Conservation (phyloP, 164 flowering plant species). For the Tetrastigma voinierianum region DNA sequence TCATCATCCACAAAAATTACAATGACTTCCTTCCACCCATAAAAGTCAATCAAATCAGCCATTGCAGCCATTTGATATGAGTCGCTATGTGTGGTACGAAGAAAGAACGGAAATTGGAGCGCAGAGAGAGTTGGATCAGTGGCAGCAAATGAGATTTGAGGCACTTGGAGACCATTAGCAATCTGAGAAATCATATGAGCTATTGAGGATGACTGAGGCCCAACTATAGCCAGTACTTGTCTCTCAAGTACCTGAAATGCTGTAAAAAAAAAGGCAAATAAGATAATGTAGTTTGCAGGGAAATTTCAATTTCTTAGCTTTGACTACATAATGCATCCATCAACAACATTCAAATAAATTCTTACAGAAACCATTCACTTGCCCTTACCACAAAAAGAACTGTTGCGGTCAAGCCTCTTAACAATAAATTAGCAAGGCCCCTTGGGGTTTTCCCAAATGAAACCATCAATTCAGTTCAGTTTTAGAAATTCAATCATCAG, state of each 20-base stretch:
- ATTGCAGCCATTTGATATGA: constrained; percentile 74
- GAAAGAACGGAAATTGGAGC: constrained; percentile 68
- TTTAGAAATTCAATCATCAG: too few species aligned
- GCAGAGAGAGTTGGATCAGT: constrained; percentile 87
- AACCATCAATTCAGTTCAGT: too few species aligned
- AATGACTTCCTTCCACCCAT: constrained; percentile 66
- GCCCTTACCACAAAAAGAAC: too few species aligned
- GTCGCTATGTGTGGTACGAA: constrained; percentile 64
- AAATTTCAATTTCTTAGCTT: background rate
- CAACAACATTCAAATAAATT: background rate
- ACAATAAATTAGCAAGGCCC: too few species aligned
- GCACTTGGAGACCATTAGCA: constrained; percentile 72
- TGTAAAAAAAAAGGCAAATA: constrained; percentile 21
- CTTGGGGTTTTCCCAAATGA: too few species aligned
- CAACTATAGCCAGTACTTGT: constrained; percentile 67
- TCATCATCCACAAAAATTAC: constrained; percentile 67
- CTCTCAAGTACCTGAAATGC: constrained; percentile 68
- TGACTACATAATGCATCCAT: background rate
- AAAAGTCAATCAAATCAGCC: constrained; percentile 55
- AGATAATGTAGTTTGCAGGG: background rate
- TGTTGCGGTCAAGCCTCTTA: too few species aligned
- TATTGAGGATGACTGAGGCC: constrained; percentile 79
- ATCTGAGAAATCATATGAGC: constrained; percentile 68
- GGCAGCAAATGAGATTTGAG: constrained; percentile 74
- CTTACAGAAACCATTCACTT: too few species aligned